phyloP scores from a whole-genome alignment of 2,329 filamentous ascomycete species.

The Xylariaceae sp. region DNA sequence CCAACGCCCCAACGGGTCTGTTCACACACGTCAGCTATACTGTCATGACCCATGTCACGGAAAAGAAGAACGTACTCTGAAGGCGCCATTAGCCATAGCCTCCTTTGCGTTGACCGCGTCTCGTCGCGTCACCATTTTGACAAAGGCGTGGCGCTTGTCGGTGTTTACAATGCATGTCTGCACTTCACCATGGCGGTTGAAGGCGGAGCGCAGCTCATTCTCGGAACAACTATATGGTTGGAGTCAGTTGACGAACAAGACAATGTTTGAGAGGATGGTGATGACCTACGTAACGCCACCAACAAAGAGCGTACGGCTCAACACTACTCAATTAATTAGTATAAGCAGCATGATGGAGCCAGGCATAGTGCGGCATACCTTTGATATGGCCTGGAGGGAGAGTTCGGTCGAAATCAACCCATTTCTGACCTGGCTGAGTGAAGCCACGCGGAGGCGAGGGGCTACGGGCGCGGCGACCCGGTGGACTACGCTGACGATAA shows the following conservation, averaged over 20 bases:
- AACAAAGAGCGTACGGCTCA: conserved; percentile 93
- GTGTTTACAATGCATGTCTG: conserved; percentile 98
- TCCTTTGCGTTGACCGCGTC: conserved; percentile 82
- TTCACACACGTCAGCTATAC: conserved; percentile 22
- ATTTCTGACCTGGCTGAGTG: conserved; percentile 51
- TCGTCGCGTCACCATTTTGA: conserved; percentile 91
- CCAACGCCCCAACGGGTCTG: conserved; percentile 96
- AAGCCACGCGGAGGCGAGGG: conserved; percentile 48
- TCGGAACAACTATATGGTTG: conserved; percentile 61
- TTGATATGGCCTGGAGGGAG: conserved; percentile 78
- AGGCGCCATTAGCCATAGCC: conserved; percentile 78
- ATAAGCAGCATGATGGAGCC: too few relatives aligned
- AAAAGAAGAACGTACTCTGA: conserved; percentile 55
- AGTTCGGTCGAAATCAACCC: conserved; percentile 72
- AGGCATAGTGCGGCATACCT: conserved; percentile 41
- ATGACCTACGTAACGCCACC: conserved; percentile 83
- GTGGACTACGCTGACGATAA: conserved; percentile 86
- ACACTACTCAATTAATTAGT: conserved; percentile 46
- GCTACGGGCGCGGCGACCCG: conserved; percentile 63
- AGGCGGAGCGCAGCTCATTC: conserved; percentile 74
- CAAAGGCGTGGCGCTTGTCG: conserved; percentile 96
- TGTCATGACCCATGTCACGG: conserved; percentile 4
- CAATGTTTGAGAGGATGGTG: conserved; percentile 5
- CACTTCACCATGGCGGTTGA: conserved; percentile 77
- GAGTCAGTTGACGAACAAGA: conserved; percentile 25